Evolutionary conservation across 2,329 filamentous ascomycete species (phyloP), one percentile per base, ranked within the genome.

Genomic region (Calonectria henricotiae): DNA sequence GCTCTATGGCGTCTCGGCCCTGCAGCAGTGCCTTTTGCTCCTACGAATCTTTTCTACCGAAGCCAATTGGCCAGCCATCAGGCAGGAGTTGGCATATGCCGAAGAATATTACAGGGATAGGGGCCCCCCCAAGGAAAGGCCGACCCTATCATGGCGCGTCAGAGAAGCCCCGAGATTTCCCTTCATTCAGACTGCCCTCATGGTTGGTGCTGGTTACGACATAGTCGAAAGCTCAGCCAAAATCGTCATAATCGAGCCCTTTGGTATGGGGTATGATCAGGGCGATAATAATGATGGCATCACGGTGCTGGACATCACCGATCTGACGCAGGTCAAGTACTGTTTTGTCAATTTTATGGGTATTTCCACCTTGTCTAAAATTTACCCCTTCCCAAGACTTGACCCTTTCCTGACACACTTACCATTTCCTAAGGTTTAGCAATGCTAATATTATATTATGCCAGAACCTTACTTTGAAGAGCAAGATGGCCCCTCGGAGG

Each of bases 1-100:
- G 69, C 51, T 67, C 7, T 71, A 68, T 49, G 72, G 70, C 35
- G n/a, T 67, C 5, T 54, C 41, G 3, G 67, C 72, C n/a, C 13
- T 75, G 25, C 44, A 47, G 17, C n/a, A 60, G 32, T 74, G 70
- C 58, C 13, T 17, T 9, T 12, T 64, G 13, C 67, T 75, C 8
- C 27, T 73, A 17, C 55, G 30, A 5, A 71, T 75, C 46, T 69
- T 75, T 41, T 68, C 65, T 6, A 23, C 68, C 37, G 30, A 44
- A 41, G 47, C 41, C 27, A 74, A 74, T 32, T 46, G 58, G 30
- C 17, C 55, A 23, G 20, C 43, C 35, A 49, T 71, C 39, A 44
- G 41, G 12, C 70, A 69, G 25, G 67, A 71, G 27, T 39, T 71
- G 23, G 39, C 35, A 7, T 51, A 65, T 61, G 70, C 70, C 5